Base-by-base conservation (phyloP, 2,329 filamentous ascomycete species). In the Raffaelea albimanens region DNA sequence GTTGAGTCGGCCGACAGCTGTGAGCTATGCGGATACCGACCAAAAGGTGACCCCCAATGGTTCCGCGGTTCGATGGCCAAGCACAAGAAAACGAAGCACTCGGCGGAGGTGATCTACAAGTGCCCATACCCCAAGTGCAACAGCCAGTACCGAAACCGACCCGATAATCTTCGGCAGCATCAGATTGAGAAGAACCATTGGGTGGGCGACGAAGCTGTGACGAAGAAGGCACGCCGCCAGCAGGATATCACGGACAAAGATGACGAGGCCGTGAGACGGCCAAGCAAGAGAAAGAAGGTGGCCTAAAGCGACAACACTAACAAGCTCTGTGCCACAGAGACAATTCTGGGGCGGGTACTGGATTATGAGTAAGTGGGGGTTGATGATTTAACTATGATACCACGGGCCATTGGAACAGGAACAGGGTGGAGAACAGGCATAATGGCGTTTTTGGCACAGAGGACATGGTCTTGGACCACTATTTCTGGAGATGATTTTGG, bases 21-120 rank as follows among this genome's bases (percentile, higher is more conserved):
- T 55, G 67, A 71, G 20, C 61, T 75, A 18, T 79, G 75, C 51
- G 72, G 69, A 3, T 78, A 78, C 59, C 66, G 72, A 10, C 75
- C 75, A 1, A 75, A 72, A 52, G 75, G 75, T 4, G 67, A 75
- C 43, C 73, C 75, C n/a, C 67, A 71, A 49, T 78, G 75, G 75
- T 78, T 78, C 56, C 70, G 69, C 40, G 74, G 74, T 5, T 76
- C 72, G 57, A 76, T 79, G 74, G 68, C 73, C 43, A 79, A 78
- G 59, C 75, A 79, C 57, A 75, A 67, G 63, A 75, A 72, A 57
- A 62, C 72, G 50, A 70, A 75, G 58, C 75, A 79, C 59, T 66
- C 63, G 3, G 71, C 71, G 33, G 70, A 72, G 8, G 64, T 66
- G 50, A 74, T 77, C 3, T 79, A 73, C 59, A 66, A 66, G 50